These are phyloP conservation scores for Chalciporus chontae DNA, from an alignment of 768 basidiomycete species.

Conservation along the genomic window DNA sequence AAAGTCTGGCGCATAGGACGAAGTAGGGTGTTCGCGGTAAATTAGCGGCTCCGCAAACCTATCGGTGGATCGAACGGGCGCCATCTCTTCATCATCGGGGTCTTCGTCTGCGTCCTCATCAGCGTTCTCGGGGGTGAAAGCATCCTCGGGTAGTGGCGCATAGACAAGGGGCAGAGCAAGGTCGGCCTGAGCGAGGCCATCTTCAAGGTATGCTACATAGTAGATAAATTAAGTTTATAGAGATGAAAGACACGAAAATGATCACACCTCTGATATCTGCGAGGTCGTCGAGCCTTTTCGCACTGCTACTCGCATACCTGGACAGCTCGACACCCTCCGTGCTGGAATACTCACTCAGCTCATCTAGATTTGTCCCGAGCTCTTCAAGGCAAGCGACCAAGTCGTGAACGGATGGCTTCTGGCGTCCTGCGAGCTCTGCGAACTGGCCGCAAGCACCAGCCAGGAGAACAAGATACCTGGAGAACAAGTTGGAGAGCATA, in stretches of 20 bases:
- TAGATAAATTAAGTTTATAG: slow-evolving; percentile 18
- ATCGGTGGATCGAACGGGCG: slow-evolving; percentile 18
- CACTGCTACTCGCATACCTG: slow-evolving; percentile 62
- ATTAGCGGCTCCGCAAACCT: slow-evolving; percentile 17
- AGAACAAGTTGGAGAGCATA: slow-evolving; percentile 70
- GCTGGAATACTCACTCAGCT: slow-evolving; percentile 62
- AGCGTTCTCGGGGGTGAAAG: slow-evolving; percentile 7
- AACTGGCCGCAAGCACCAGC: slow-evolving; percentile 67
- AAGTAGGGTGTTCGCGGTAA: slow-evolving; percentile 34
- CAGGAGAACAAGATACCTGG: slow-evolving; percentile 68
- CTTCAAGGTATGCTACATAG: slow-evolving; percentile 52
- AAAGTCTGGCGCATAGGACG: slow-evolving; percentile 27
- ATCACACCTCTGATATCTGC: slow-evolving; percentile 67
- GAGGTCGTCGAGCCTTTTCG: slow-evolving; percentile 67
- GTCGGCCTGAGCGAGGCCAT: slow-evolving; percentile 55
- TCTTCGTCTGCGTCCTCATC: slow-evolving; percentile 30
- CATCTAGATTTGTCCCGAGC: slow-evolving; percentile 66
- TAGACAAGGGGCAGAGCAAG: slow-evolving; percentile 55
- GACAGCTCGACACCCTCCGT: slow-evolving; percentile 67
- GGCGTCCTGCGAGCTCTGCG: slow-evolving; percentile 72
- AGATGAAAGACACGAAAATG: slow-evolving; percentile 4
- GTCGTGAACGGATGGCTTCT: slow-evolving; percentile 54
- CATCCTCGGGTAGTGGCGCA: slow-evolving; percentile 31
- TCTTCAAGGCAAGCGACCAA: slow-evolving; percentile 67
- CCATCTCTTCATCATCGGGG: slow-evolving; percentile 25